These are phyloP conservation scores for Colletotrichum sp. DNA, from an alignment of 2,329 filamentous ascomycete genomes.

Conservation along the genomic window DNA sequence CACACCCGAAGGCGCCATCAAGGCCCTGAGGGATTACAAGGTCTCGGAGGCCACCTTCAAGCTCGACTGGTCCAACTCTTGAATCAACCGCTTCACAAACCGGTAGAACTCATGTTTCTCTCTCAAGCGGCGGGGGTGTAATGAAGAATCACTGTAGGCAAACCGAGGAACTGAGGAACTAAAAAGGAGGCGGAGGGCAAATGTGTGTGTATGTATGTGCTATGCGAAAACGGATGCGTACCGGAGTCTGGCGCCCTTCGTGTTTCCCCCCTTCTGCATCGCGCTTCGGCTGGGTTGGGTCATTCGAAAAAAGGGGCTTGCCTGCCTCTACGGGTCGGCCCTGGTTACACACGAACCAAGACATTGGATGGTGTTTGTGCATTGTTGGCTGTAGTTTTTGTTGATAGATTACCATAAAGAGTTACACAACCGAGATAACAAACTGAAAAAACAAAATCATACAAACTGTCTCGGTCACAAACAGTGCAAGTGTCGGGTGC, in stretches of 20 bases:
- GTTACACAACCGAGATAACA: constrained; percentile 15
- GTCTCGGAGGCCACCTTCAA: constrained; percentile 78
- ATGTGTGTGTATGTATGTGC: not conserved
- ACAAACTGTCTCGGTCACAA: not conserved
- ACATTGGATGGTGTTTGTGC: not conserved
- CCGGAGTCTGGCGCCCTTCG: constrained; percentile 16
- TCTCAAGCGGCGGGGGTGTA: not conserved
- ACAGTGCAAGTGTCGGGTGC: not conserved
- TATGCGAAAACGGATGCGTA: constrained; percentile 8
- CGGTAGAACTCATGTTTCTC: not conserved
- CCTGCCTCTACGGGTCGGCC: not conserved
- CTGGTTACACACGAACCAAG: not conserved
- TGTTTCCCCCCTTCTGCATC: constrained; percentile 2
- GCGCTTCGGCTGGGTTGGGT: not conserved
- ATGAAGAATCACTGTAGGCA: not conserved
- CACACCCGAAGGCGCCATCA: constrained; percentile 74
- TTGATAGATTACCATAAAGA: constrained; percentile 13
- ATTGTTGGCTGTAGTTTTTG: not conserved
- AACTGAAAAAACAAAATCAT: not conserved
- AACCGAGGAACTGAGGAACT: not conserved
- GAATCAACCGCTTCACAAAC: not conserved
- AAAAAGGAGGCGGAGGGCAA: not conserved
- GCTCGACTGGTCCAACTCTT: constrained; percentile 74
- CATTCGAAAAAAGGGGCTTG: not conserved
- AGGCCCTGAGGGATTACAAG: constrained; percentile 74